Conservation (phyloP, 2,329 filamentous ascomycete species). For the Epichloe festucae region DNA sequence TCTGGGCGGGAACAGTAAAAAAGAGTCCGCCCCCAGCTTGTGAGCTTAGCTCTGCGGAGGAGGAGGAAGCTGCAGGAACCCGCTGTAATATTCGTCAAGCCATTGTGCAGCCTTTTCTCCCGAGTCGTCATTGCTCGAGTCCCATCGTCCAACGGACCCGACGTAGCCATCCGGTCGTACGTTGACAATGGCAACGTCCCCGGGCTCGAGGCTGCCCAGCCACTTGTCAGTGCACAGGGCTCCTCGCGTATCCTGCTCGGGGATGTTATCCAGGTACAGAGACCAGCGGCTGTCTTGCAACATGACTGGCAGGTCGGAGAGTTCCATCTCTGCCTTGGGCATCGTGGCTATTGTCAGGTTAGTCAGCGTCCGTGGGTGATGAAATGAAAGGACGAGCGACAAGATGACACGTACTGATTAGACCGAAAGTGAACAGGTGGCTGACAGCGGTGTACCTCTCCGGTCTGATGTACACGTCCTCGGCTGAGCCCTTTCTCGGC, state of each 20-base stretch:
- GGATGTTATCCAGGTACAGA: conserved; percentile 56
- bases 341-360: conserved; percentile 34
- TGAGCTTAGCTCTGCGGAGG: conserved; percentile 3
- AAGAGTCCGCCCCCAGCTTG: neutral
- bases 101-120: conserved; percentile 39
- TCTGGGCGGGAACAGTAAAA: neutral
- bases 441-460: conserved; percentile 57
- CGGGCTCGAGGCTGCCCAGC: conserved; percentile 44
- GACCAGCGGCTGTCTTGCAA: conserved; percentile 57
- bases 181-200: conserved; percentile 51
- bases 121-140: conserved; percentile 35
- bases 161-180: conserved; percentile 65
- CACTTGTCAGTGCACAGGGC: conserved; percentile 53
- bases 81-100: conserved; percentile 41
- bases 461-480: conserved; percentile 54
- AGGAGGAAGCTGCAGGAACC: conserved; percentile 43
- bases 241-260: conserved; percentile 39
- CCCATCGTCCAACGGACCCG: conserved; percentile 46
- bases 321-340: conserved; percentile 49
- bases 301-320: conserved; percentile 48
- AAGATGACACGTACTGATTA: conserved; percentile 43
- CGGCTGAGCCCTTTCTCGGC: conserved; percentile 41
- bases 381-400: neutral
- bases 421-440: conserved; percentile 54
- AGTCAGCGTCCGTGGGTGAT: neutral